phyloP scores from a whole-genome alignment of 257 asterid genomes.

The Ilex asprella region DNA sequence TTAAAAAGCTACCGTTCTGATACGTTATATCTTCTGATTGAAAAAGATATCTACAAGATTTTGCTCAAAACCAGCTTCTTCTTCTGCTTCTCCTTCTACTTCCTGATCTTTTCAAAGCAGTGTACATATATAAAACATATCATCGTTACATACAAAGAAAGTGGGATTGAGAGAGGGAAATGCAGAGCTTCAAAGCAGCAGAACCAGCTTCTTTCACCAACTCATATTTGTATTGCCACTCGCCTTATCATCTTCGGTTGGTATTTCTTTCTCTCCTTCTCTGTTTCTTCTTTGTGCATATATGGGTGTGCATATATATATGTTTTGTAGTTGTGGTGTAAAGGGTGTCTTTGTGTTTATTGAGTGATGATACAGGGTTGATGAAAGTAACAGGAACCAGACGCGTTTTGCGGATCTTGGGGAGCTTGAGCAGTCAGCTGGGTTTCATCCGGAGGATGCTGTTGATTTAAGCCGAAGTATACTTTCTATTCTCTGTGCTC shows the following conservation, averaged over 20 bases:
- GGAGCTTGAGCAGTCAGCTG: slow-evolving; percentile 57
- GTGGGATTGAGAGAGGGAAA: slow-evolving; percentile 12
- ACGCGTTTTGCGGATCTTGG: slow-evolving; percentile 44
- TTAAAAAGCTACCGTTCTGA: slow-evolving; percentile 13
- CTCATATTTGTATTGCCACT: slow-evolving; percentile 54
- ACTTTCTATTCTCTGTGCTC: not conserved
- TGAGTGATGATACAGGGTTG: slow-evolving; percentile 27
- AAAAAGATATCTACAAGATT: slow-evolving; percentile 33
- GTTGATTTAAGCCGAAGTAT: slow-evolving; percentile 53
- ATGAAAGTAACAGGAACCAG: slow-evolving; percentile 36
- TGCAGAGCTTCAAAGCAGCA: slow-evolving; percentile 49
- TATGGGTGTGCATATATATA: not conserved
- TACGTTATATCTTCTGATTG: slow-evolving; percentile 32
- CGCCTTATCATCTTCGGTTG: slow-evolving; percentile 67
- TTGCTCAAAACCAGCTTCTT: slow-evolving; percentile 19
- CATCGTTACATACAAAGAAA: not conserved
- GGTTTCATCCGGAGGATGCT: slow-evolving; percentile 46
- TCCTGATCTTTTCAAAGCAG: slow-evolving; percentile 11
- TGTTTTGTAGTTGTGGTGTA: not conserved
- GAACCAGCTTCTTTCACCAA: slow-evolving; percentile 26
- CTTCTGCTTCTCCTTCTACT: slow-evolving; percentile 4
- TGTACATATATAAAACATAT: not conserved
- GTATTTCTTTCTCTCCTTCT: not conserved
- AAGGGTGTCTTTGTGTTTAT: not conserved
- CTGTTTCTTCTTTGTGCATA: not conserved